A percentile compares a stretch with the other conserved stretches of the same genome.
Conservation (phyloP, 352 stramenopile species). For the Paralagenidium karlingii region DNA sequence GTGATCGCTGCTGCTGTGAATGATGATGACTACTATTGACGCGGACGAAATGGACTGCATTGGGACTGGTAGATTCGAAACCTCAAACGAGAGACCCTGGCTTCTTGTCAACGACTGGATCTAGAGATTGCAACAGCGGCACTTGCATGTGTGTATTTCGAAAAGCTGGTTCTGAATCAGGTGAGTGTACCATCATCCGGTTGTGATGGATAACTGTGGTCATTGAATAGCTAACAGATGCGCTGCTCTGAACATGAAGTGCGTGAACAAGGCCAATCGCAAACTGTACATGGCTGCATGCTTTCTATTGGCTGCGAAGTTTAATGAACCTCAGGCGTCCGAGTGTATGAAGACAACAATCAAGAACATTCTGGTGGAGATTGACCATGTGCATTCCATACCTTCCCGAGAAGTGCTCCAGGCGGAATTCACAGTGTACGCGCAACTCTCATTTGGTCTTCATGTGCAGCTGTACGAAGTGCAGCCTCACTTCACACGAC, state of each 20-base stretch:
- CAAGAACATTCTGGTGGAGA: constrained; percentile 59
- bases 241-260: constrained; percentile 79
- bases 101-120: constrained; percentile 57
- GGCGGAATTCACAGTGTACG: constrained; percentile 83
- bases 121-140: constrained; percentile 91
- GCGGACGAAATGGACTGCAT: no score
- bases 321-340: constrained; percentile 70
- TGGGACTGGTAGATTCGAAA: no score
- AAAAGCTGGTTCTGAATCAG: constrained; percentile 90
- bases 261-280: constrained; percentile 93
- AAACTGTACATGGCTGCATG: constrained; percentile 94
- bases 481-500: constrained; percentile 76
- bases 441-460: constrained; percentile 81
- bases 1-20: no score
- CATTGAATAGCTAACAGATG: no score
- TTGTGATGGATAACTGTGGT: constrained; percentile 36
- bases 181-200: constrained; percentile 12
- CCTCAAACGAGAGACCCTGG: constrained; percentile 83
- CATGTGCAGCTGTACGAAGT: constrained; percentile 71
- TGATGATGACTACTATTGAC: no score
- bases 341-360: constrained; percentile 48
- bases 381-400: constrained; percentile 68
- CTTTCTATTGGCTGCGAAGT: constrained; percentile 91
- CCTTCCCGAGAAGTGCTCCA: constrained; percentile 76
- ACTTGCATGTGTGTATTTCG: constrained; percentile 94